Percentiles rank a stretch among this genome's conserved stretches.
phyloP scores from a whole-genome alignment of 2,329 filamentous ascomycete genomes.

The Phyllosticta paracitricarpa region DNA sequence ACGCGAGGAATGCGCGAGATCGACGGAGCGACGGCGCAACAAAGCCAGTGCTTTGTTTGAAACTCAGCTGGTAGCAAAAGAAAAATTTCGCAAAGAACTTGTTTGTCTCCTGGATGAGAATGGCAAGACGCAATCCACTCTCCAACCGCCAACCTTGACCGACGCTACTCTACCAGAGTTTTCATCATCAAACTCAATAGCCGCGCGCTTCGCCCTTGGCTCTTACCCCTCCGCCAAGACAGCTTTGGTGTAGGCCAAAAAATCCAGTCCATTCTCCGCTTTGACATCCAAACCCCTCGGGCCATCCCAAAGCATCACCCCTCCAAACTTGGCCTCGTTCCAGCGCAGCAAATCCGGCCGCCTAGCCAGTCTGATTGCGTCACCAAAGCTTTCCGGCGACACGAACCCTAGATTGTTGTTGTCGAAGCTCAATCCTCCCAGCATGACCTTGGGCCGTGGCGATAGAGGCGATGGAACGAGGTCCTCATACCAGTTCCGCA shows the following conservation, averaged over 20 bases:
- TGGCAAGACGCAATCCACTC: background rate
- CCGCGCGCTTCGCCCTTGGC: background rate
- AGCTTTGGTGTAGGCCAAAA: slow-evolving; percentile 7
- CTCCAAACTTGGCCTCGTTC: slow-evolving; percentile 6
- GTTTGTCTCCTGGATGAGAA: background rate
- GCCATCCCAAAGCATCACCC: slow-evolving; percentile 6
- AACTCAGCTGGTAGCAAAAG: background rate
- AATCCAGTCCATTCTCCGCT: slow-evolving; percentile 2
- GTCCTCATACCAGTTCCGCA: background rate
- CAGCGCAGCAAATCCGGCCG: background rate
- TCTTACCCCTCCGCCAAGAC: background rate
- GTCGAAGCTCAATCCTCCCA: slow-evolving; percentile 4
- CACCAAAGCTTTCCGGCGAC: background rate
- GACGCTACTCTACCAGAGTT: background rate
- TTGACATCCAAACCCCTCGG: slow-evolving; percentile 2
- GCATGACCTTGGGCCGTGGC: background rate
- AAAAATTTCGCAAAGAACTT: background rate
- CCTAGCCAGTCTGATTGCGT: background rate
- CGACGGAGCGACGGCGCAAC: background rate
- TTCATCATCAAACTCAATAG: background rate
- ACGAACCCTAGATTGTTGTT: slow-evolving; percentile 4
- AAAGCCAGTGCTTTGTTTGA: background rate
- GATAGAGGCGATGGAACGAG: background rate
- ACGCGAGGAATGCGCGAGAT: background rate
- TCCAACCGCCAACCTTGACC: background rate